Base-by-base conservation (phyloP, 2,329 filamentous ascomycete species). In the Penicillium rolfsii region DNA sequence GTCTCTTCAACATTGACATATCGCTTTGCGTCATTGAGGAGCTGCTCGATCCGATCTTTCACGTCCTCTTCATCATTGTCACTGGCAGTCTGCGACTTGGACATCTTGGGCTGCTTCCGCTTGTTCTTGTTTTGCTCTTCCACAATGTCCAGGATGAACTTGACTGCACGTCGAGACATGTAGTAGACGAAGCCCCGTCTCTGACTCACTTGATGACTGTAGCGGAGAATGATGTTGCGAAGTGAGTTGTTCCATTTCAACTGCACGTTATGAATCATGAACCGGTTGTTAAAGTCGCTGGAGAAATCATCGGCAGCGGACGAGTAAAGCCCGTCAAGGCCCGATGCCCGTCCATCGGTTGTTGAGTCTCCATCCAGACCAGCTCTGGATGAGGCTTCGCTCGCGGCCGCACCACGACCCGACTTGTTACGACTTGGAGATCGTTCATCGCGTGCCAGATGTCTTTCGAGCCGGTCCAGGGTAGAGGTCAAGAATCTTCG, bases 161-260 rank as follows among this genome's bases (percentile, higher is more conserved):
- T 99, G 72, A 99, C 91, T 3, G 95, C 96, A 64, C 93, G 88
- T 50, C 94, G 87, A 11, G 96, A 98, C 79, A 98, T 89, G 77
- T 99, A 99, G 80, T 99, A 99, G 33, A 99, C 89, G 73, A 99
- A 98, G 55, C 95, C 96, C 67, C 95, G 88, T 55, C 95, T 87
- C 77, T 99, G 96, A 74, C 93, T 93, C 71, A 96, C 95, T 80
- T 99, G 95, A 73, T 99, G 95, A 64, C 95, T 96, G 75, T 99
- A 99, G 26, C 95, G 91, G 43, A 99, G 85, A 53, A 99, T 95
- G 70, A 97, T 97, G 73, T 99, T 98, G 61, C 95, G 88, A 40
- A 99, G 80, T 11, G 93, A 87, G 70, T 99, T 99, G 80, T 97
- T 98, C 95, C 95, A 99, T 77, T 99, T 99, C 59, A 99, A 81